Evolutionary conservation across 2,329 filamentous ascomycete genomes (phyloP).

Genomic region (Phyllosticta ampelicida): DNA sequence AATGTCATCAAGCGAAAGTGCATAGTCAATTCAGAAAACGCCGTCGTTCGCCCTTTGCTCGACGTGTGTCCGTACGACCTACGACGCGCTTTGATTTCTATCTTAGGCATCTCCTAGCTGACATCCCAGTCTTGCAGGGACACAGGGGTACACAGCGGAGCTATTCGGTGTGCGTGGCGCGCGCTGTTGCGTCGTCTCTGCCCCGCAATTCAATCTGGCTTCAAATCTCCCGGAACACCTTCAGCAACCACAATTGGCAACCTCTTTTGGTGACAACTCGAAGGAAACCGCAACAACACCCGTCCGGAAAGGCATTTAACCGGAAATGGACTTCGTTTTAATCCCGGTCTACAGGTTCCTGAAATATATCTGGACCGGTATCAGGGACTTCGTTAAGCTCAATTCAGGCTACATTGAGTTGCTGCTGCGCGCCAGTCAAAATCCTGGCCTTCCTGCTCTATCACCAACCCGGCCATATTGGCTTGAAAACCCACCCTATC

Average conservation of each 20-base stretch:
- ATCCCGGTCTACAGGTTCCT: neutral
- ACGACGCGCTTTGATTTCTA: neutral
- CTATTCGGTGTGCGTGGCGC: neutral
- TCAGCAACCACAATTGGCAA: neutral
- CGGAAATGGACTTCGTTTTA: neutral
- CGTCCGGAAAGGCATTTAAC: neutral
- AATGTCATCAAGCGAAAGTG: too few relatives aligned
- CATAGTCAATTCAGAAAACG: neutral
- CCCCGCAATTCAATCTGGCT: neutral
- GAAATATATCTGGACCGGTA: neutral
- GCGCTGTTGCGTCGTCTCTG: neutral
- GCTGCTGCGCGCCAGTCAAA: neutral
- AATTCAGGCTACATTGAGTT: neutral
- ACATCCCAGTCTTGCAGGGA: neutral
- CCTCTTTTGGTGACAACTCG: neutral
- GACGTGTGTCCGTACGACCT: neutral
- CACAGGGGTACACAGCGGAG: neutral
- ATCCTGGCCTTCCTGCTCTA: conserved; percentile 16
- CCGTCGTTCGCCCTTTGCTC: neutral
- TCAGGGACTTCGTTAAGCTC: neutral
- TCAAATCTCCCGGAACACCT: neutral
- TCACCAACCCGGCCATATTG: conserved; percentile 27
- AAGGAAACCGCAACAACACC: neutral
- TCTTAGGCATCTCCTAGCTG: neutral
- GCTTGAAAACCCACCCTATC: conserved; percentile 21